Evolutionary conservation across 768 basidiomycete species (phyloP), one percentile per base, ranked within the genome.

Genomic region (Tricholoma sp.): DNA sequence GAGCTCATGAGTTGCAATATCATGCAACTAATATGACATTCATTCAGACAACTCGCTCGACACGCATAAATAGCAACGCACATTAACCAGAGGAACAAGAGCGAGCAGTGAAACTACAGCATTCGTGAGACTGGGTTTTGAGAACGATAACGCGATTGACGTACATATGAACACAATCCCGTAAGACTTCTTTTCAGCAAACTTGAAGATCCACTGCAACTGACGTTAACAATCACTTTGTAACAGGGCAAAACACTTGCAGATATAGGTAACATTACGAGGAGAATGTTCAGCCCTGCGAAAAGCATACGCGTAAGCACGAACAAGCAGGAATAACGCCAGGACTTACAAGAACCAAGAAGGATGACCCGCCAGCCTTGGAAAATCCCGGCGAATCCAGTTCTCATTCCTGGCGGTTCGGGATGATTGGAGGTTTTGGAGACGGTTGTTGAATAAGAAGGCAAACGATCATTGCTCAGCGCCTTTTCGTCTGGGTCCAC

Each of bases 21-120:
- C 92, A 59, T 94, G 88, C 31, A 93, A 73, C 87, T 89, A 57
- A 32, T 15, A 50, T 6, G 4, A 24, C 15, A 4, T 44, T 9
- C 1, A 13, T 28, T 34, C 39, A 18, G 13, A 31, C 50, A 8
- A 41, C 4, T 6, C 39, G 8, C 31, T 7, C n/a, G 15, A 49
- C n/a, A 17, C 5, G 5, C 11, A 28, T 7, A 13, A 29, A 28
- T 3, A 28, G n/a, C n/a, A 10, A 57, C 70, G 11, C 60, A 88
- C 87, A 72, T 88, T 86, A 48, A 91, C 89, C 24, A 92, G 77
- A 3, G 91, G 92, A 20, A 92, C 80, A 68, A 94, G 80, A 10
- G 87, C 80, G 24, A 89, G 70, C 58, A 86, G 76, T 57, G 80
- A 86, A 53, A 84, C 87, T 89, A 58, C 2, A 34, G 4, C 51